phyloP scores from a whole-genome alignment of 768 basidiomycete species.

The Trametes cingulata region DNA sequence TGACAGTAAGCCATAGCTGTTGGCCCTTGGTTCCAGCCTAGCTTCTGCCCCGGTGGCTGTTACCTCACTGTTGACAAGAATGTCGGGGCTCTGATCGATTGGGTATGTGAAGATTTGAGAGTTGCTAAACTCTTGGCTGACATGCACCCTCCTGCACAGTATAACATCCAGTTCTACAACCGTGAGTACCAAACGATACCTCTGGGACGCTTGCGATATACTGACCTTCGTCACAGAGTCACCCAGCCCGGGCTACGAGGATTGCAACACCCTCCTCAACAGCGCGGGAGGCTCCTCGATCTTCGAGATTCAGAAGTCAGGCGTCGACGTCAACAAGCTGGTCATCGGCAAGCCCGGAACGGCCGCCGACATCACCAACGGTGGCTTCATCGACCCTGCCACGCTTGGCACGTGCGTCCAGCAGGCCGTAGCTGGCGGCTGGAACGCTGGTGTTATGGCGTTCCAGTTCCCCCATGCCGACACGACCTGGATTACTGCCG shows the following conservation, averaged over 20 bases:
- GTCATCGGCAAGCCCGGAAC: slow-evolving; percentile 57
- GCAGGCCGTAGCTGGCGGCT: slow-evolving; percentile 57
- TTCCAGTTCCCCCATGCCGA: slow-evolving; percentile 1
- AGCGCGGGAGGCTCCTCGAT: slow-evolving; percentile 46
- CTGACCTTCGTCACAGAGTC: slow-evolving; percentile 24
- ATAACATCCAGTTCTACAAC: slow-evolving; percentile 45
- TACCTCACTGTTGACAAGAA: slow-evolving; percentile 39
- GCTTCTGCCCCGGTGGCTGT: slow-evolving; percentile 39
- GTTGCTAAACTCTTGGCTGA: neutral
- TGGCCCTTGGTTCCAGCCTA: slow-evolving; percentile 44
- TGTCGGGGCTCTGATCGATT: slow-evolving; percentile 48
- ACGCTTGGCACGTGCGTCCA: slow-evolving; percentile 59
- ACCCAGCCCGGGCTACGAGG: slow-evolving; percentile 33
- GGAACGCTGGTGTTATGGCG: slow-evolving; percentile 48
- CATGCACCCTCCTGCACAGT: slow-evolving; percentile 26
- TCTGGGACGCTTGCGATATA: neutral
- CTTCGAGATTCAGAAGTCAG: slow-evolving; percentile 49
- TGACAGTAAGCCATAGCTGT: slow-evolving; percentile 33
- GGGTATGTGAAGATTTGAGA: slow-evolving; percentile 30
- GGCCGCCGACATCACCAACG: slow-evolving; percentile 41
- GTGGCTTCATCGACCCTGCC: slow-evolving; percentile 57
- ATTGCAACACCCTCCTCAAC: slow-evolving; percentile 38
- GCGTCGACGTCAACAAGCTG: slow-evolving; percentile 48
- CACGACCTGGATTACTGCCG: neutral
- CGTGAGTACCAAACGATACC: slow-evolving; percentile 21